phyloP scores from a whole-genome alignment of 2,329 filamentous ascomycete genomes.

The Setomelanomma holmii region DNA sequence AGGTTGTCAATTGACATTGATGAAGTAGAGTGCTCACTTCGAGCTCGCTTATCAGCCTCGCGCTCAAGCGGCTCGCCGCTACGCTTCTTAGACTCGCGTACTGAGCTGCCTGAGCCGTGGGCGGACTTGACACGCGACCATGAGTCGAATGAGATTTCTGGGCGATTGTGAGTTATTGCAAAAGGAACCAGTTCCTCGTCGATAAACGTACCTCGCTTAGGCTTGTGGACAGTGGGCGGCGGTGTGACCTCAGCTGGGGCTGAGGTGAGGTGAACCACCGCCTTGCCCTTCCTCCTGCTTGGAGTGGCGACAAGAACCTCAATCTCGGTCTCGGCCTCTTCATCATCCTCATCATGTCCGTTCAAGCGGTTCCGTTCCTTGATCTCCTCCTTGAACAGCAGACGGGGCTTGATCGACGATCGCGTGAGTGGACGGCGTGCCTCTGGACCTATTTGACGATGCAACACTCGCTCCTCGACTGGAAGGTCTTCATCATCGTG shows the following conservation, averaged over 20 bases:
- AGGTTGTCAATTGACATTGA: constrained; percentile 34
- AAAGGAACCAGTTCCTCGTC: neutral
- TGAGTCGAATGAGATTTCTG: constrained; percentile 62
- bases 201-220: constrained; percentile 62
- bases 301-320: constrained; percentile 46
- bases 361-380: constrained; percentile 52
- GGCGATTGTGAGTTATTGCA: constrained; percentile 3
- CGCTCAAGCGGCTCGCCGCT: constrained; percentile 38
- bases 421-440: constrained; percentile 65
- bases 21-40: constrained; percentile 38
- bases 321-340: constrained; percentile 65
- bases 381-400: constrained; percentile 69
- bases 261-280: constrained; percentile 61
- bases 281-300: constrained; percentile 46
- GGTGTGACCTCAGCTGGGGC: constrained; percentile 54
- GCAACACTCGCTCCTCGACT: constrained; percentile 49
- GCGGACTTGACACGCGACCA: constrained; percentile 71
- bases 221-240: constrained; percentile 67
- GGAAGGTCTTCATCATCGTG: constrained; percentile 39
- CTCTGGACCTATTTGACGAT: constrained; percentile 45
- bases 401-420: constrained; percentile 73
- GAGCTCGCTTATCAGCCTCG: constrained; percentile 38
- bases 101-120: constrained; percentile 43
- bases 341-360: constrained; percentile 58
- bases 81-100: constrained; percentile 48